Base-by-base conservation (phyloP, 1,284 basidiomycete species). In the Termitomyces sp. region DNA sequence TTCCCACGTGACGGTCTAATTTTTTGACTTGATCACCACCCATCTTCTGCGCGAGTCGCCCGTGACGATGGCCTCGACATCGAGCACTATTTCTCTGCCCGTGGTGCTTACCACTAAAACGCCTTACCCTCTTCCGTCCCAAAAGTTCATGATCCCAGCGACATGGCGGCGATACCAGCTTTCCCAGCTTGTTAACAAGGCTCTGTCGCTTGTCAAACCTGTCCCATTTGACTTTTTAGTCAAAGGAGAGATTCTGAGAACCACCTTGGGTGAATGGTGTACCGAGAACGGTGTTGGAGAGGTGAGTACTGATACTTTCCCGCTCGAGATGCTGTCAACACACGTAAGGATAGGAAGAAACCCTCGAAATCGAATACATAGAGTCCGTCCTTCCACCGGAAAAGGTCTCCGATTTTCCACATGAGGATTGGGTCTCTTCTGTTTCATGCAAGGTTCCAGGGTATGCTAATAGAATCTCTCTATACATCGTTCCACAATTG, bases 151-250 rank as follows among this genome's bases (percentile, higher is more conserved):
- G 83, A 90, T 99, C 24, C 96, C 96, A 0, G 77, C 86, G 1
- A 78, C 84, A 69, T 99, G 95, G 95, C 84, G 82, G 54, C 86
- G 95, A 15, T 97, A 91, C 68, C 96, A 98, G 67, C 88, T 99
- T n/a, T 98, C 95, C 0, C 94, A 98, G 61, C 86, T 98, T 46
- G 88, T 99, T 62, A 99, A 99, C 77, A 96, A 97, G 67, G 91
- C 96, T 1, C 78, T 99, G 15, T 80, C 82, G 0, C 81, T 93
- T 10, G 65, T 79, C 0, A 79, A 81, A 50, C 84, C 92, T 0
- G 78, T 98, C 1, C 96, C 95, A 0, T 98, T 98, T 65, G 96
- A 99, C 71, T 99, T 98, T 70, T 74, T 99, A 46, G 78, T 97
- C 48, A 79, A 83, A 55, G 92, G 93, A 30, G 83, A 92, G 65